Evolutionary conservation across 495 filamentous ascomycete species (phyloP), one percentile per base, ranked within the genome.

Genomic region (Trichoderma gamsii): DNA sequence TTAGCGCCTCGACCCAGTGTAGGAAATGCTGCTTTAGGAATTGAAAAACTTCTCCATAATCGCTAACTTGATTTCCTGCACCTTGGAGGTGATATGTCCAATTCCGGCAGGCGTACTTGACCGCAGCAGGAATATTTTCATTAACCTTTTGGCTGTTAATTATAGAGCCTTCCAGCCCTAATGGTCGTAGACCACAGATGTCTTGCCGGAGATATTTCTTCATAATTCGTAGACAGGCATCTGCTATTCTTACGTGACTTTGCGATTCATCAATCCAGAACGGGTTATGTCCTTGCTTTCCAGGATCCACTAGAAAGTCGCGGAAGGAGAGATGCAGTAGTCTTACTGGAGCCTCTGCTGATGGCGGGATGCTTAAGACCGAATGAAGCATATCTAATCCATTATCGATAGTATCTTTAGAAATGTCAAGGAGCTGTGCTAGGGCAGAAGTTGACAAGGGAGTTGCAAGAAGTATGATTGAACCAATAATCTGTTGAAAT

Each of bases 11-110:
- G 25, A 71, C 63, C 78, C 76, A 81, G 68, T 79, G 72, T 25
- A 81, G 74, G 61, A 76, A 72, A 59, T 76, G 71, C 25, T 70
- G 51, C 29, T 68, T 29, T 18, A 81, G 68, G 68, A 81, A 79
- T 3, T 41, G 12, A 52, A 71, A 63, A 59, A 73, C 65, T 13
- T 52, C 29, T 29, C 69, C 68, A 18, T 68, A 43, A 52, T 73
- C 69, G 21, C 66, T 16, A 16, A 68, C 27, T 63, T 70, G 0
- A 13, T 35, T 23, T 21, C 68, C 29, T n/a, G 56, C 68, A 41
- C 72, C 21, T 65, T 73, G 16, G 9, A 81, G 71, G 66, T 83
- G 78, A 66, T 78, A 67, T 6, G 81, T 74, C 81, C 79, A 84
- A 70, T 79, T 76, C 13, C 70, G 67, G 70, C 76, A 82, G 51